Percentiles rank a stretch among this genome's conserved stretches.
Evolutionary conservation across 2,329 filamentous ascomycete species (phyloP).

Genomic region (Talaromyces pinophilus): DNA sequence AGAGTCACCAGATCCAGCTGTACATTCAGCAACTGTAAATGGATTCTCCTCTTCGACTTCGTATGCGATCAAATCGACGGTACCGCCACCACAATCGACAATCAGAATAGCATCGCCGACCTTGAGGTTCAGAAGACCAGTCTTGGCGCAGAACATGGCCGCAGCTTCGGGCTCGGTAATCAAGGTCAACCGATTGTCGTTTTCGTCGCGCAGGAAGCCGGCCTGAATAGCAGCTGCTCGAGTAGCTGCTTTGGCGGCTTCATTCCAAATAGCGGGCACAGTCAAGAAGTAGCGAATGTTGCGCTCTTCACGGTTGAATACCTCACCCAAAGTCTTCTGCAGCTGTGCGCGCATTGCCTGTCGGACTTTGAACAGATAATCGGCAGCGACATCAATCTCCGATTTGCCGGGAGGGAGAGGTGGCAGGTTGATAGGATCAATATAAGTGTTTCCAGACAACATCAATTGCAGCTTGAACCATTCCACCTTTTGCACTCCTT

Average conservation of each 20-base stretch:
- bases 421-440: constrained; percentile 97
- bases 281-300: constrained; percentile 98
- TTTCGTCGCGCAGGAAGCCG: constrained; percentile 93
- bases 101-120: constrained; percentile 98
- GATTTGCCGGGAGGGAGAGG: constrained; percentile 97
- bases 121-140: constrained; percentile 91
- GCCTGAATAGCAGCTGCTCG: constrained; percentile 95
- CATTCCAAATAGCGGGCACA: constrained; percentile 99
- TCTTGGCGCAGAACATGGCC: constrained; percentile 96
- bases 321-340: constrained; percentile 94
- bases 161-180: constrained; percentile 97
- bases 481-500: constrained; percentile 96
- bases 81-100: constrained; percentile 97
- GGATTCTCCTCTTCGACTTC: constrained; percentile 97
- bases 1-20: constrained; percentile 93
- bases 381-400: constrained; percentile 98
- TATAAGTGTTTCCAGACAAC: constrained; percentile 98
- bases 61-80: constrained; percentile 97
- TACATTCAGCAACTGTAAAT: constrained; percentile 96
- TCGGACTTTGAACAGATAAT: constrained; percentile 97
- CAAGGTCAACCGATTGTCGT: constrained; percentile 91
- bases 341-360: constrained; percentile 95
- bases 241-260: constrained; percentile 95
- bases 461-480: constrained; percentile 99
- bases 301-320: constrained; percentile 96